These are phyloP conservation scores for Pseudogymnoascus sp. DNA, from an alignment of 2,329 filamentous ascomycete genomes.

Conservation along the genomic window DNA sequence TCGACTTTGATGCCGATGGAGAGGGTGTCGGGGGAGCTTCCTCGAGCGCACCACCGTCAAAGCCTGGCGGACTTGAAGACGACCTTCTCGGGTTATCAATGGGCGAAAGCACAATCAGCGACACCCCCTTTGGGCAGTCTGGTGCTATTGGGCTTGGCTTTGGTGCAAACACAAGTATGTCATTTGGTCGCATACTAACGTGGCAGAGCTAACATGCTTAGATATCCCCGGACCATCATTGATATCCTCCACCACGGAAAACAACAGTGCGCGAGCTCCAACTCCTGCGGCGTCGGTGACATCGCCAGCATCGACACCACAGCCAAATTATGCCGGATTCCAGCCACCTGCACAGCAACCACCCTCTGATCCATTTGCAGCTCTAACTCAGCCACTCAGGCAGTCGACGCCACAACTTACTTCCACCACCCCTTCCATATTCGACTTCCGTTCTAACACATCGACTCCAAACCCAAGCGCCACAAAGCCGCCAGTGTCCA, in stretches of 20 bases:
- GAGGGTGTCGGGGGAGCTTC: slow-evolving; percentile 48
- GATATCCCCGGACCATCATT: slow-evolving; percentile 55
- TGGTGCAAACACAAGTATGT: slow-evolving; percentile 58
- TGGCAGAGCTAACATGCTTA: slow-evolving; percentile 29
- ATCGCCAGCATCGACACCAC: slow-evolving; percentile 19
- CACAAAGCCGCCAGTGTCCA: slow-evolving; percentile 30
- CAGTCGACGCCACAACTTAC: slow-evolving; percentile 41
- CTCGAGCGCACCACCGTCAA: slow-evolving; percentile 34
- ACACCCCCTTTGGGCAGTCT: slow-evolving; percentile 53
- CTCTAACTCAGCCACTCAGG: slow-evolving; percentile 37
- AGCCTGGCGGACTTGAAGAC: slow-evolving; percentile 67
- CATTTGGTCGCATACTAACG: not conserved
- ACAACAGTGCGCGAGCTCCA: slow-evolving; percentile 46
- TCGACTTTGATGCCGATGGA: slow-evolving; percentile 70
- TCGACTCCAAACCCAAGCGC: slow-evolving; percentile 27
- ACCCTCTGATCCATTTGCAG: slow-evolving; percentile 49
- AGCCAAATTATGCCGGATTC: slow-evolving; percentile 40
- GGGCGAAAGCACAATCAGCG: slow-evolving; percentile 35
- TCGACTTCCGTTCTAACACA: slow-evolving; percentile 22
- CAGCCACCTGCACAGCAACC: slow-evolving; percentile 37
- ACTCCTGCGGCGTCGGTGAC: slow-evolving; percentile 32
- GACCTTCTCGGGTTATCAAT: slow-evolving; percentile 86
- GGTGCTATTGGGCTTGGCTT: slow-evolving; percentile 80
- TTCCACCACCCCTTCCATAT: slow-evolving; percentile 40
- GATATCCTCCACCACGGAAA: slow-evolving; percentile 54